Percentiles rank a stretch among this genome's conserved stretches.
These are phyloP conservation scores for Hortaea werneckii DNA, from an alignment of 2,329 filamentous ascomycete species.

Conservation along the genomic window DNA sequence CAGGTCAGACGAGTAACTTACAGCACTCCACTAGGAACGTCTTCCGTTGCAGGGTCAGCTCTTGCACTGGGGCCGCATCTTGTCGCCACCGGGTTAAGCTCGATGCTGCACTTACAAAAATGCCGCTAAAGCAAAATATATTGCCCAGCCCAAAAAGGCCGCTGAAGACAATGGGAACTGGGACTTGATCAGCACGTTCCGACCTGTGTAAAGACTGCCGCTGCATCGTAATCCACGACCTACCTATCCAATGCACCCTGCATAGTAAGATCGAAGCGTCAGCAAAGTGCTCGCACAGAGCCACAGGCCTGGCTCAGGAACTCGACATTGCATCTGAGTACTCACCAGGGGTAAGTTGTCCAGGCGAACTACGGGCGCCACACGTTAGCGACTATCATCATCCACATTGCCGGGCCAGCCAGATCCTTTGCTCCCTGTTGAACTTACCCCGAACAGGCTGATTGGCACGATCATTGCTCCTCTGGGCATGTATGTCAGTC, in stretches of 20 bases:
- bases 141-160: conserved; percentile 34
- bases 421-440: too few species aligned
- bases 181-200: conserved; percentile 9
- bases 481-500: conserved; percentile 15
- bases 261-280: conserved; percentile 11
- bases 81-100: conserved; percentile 1
- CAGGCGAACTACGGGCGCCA: conserved; percentile 54
- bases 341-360: conserved; percentile 61
- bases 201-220: background rate
- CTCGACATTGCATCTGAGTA: conserved; percentile 16
- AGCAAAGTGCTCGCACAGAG: conserved; percentile 2
- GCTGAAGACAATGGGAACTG: conserved; percentile 42
- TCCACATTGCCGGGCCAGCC: too few species aligned
- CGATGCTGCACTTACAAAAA: conserved; percentile 14
- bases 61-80: conserved; percentile 1
- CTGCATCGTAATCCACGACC: conserved; percentile 5
- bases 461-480: conserved; percentile 71
- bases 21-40: conserved; percentile 66
- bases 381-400: too few species aligned
- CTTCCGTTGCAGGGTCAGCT: conserved; percentile 38
- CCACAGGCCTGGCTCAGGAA: background rate
- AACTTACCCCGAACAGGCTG: conserved; percentile 59
- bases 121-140: conserved; percentile 68
- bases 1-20: conserved; percentile 21
- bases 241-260: conserved; percentile 43